phyloP scores from a whole-genome alignment of 2,329 filamentous ascomycete genomes.

The Colletotrichum sojae region DNA sequence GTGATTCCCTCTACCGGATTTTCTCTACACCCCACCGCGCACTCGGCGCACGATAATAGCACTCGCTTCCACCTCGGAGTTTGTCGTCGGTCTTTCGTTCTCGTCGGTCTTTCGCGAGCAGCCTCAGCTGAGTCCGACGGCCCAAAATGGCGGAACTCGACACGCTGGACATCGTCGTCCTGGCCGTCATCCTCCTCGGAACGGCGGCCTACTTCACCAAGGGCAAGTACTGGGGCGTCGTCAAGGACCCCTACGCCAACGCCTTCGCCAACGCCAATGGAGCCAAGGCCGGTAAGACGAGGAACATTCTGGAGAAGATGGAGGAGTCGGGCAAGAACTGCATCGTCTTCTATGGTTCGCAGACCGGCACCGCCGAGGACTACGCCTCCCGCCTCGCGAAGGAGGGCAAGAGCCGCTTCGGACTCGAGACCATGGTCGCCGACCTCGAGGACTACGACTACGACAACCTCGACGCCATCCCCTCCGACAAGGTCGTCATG shows the following conservation, averaged over 20 bases:
- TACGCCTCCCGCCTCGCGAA: conserved; percentile 97
- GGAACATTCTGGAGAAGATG: conserved; percentile 96
- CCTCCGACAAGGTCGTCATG: conserved; percentile 91
- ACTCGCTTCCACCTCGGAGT: conserved; percentile 11
- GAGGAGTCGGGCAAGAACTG: conserved; percentile 97
- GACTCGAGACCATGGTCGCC: conserved; percentile 97
- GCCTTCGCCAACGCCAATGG: conserved; percentile 79
- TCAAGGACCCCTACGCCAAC: conserved; percentile 89
- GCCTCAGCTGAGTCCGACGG: conserved; percentile 26
- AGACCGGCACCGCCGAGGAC: conserved; percentile 98
- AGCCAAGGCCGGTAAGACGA: conserved; percentile 84
- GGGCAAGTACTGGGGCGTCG: conserved; percentile 91
- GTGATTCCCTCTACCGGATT: conserved; percentile 7
- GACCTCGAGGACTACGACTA: conserved; percentile 98
- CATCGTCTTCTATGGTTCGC: conserved; percentile 97
- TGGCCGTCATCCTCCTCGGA: conserved; percentile 85
- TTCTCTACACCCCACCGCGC: conserved; percentile 22
- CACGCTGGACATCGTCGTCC: conserved; percentile 93
- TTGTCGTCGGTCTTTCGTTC: conserved; percentile 15
- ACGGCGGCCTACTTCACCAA: conserved; percentile 98
- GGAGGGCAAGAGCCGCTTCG: conserved; percentile 96
- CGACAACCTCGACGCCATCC: conserved; percentile 90
- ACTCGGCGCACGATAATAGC: conserved; percentile 17
- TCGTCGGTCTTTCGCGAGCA: conserved; percentile 17
- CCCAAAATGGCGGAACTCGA: conserved; percentile 91